phyloP scores from a whole-genome alignment of 768 basidiomycete genomes.

The Hortiboletus campestris region DNA sequence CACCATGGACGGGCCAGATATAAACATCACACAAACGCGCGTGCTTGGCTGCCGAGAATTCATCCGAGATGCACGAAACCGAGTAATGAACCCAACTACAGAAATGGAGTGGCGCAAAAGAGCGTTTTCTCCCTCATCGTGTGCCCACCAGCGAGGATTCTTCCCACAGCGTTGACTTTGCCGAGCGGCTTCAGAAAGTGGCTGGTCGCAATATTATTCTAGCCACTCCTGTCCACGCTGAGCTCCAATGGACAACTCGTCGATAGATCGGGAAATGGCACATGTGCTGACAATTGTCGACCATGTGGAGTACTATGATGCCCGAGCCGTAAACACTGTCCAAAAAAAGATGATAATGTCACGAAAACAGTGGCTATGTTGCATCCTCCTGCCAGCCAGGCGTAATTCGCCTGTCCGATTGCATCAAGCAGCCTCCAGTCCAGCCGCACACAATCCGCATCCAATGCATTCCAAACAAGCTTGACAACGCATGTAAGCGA shows the following conservation, averaged over 20 bases:
- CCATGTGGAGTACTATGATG: not conserved
- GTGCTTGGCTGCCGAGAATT: not conserved
- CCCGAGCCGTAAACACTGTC: not conserved
- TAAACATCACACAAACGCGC: not conserved
- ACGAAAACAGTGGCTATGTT: not conserved
- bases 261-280: not conserved
- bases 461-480: constrained; percentile 68
- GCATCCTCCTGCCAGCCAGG: too few species aligned
- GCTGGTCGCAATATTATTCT: not conserved
- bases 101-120: not conserved
- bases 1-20: not conserved
- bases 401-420: not conserved
- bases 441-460: constrained; percentile 66
- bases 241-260: not conserved
- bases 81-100: not conserved
- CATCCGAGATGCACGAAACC: not conserved
- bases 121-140: not conserved
- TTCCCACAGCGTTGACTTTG: not conserved
- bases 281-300: not conserved
- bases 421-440: constrained; percentile 23
- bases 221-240: not conserved
- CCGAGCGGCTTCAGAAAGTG: not conserved
- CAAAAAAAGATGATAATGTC: not conserved
- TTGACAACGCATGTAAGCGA: constrained; percentile 23
- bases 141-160: not conserved